A percentile compares a stretch with the other conserved stretches of the same genome.
Conservation (phyloP, 305 asterid genomes). For the Vinca major region DNA sequence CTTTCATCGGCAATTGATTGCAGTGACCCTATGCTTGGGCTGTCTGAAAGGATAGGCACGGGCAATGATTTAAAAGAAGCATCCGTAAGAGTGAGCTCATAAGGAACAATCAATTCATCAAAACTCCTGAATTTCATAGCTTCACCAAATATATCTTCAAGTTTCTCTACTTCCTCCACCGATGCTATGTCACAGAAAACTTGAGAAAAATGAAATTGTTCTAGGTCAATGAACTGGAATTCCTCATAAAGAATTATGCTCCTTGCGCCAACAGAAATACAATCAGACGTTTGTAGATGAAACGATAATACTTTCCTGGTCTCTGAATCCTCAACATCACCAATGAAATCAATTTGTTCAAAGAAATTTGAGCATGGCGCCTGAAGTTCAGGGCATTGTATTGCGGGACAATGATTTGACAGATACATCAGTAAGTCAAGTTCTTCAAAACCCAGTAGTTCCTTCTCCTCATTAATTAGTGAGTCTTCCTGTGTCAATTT, state of each 20-base stretch:
- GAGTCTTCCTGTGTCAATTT: slow-evolving; percentile 36
- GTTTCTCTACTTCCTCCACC: slow-evolving; percentile 38
- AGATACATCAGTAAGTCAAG: slow-evolving; percentile 51
- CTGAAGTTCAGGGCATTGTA: slow-evolving; percentile 29
- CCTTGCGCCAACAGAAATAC: slow-evolving; percentile 24
- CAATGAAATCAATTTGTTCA: slow-evolving; percentile 32
- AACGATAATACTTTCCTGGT: slow-evolving; percentile 18
- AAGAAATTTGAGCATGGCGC: slow-evolving; percentile 24
- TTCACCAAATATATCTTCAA: slow-evolving; percentile 58
- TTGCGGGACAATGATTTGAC: slow-evolving; percentile 29
- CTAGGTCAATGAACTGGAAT: slow-evolving; percentile 42
- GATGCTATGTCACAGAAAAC: slow-evolving; percentile 36
- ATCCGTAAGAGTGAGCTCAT: slow-evolving; percentile 73
- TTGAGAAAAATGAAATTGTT: slow-evolving; percentile 23
- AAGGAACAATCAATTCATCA: slow-evolving; percentile 55
- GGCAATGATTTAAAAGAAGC: slow-evolving; percentile 77
- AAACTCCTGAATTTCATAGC: slow-evolving; percentile 55
- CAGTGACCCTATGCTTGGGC: slow-evolving; percentile 33
- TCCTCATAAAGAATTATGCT: slow-evolving; percentile 43
- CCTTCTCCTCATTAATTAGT: slow-evolving; percentile 32
- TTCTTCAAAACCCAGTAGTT: slow-evolving; percentile 43
- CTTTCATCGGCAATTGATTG: slow-evolving; percentile 41
- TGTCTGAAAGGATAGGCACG: slow-evolving; percentile 55
- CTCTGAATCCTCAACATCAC: slow-evolving; percentile 39
- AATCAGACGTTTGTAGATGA: slow-evolving; percentile 26